Evolutionary conservation across 202 grass and related monocot species (phyloP), one percentile per base, ranked within the genome.

Genomic region (Bolboschoenoplectus hybrid): DNA sequence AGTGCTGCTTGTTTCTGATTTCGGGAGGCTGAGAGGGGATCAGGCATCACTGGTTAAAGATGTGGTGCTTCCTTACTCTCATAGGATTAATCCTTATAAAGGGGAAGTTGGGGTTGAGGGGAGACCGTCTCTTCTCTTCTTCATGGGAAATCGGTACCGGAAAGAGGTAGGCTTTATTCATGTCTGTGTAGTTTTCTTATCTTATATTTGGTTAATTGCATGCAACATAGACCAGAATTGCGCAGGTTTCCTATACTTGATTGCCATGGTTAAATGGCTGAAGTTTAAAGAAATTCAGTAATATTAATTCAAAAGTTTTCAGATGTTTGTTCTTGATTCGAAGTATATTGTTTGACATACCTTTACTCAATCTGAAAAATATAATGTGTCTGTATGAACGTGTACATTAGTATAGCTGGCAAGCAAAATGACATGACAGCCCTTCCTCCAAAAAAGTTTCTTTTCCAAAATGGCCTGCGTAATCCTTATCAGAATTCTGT

Each of bases 111-210:
- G 86, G 49, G 82, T 98, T 0, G 89, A 98, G 4, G 47, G n/a
- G 8, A 88, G 93, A 63, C 67, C 83, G 0, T 91, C 93, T 34
- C 77, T 95, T 86, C 75, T 98, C 41, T 98, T 98, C 88, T 98
- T 98, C 90, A 98, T 98, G 96, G 96, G 96, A 55, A 98, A 98
- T 74, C 87, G 96, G 4, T 98, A 94, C 87, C 87, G 93, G 9
- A 98, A 98, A 82, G 96, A 98, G 93, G 96, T 98, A 83, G 7
- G 52, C 71, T 82, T 70, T 74, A 40, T 47, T 72, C 6, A 49
- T 43, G 17, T 71, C 40, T 71, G 34, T 11, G 1, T 34, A 19
- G 41, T 17, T 1, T 64, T 64, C 19, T 46, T 9, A 46, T 19
- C 35, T 43, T 51, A 51, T 49, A 35, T 74, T 51, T 49, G 40